A percentile compares a stretch with the other conserved stretches of the same genome.
Conservation (phyloP, 352 stramenopile genomes). For the Phytopythium kandeliae region DNA sequence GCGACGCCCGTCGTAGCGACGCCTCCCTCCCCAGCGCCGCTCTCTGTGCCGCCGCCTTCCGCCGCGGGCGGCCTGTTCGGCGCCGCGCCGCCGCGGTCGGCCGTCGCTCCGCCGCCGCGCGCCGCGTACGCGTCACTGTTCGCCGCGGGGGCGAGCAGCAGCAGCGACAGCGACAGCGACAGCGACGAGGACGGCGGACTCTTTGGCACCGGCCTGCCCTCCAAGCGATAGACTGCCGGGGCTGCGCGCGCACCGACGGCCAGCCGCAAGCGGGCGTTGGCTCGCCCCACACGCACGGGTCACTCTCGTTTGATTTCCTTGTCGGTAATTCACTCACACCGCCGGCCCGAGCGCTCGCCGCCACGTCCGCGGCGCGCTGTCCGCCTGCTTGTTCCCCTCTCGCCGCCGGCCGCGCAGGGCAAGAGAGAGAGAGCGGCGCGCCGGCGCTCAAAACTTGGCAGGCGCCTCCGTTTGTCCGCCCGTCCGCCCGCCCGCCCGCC, state of each 20-base stretch:
- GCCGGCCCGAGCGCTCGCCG: slow-evolving; percentile 1
- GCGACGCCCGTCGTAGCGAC: slow-evolving; percentile 19
- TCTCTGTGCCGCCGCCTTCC: slow-evolving; percentile 10
- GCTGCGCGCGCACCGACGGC: too few species aligned
- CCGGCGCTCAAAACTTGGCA: slow-evolving; percentile 5
- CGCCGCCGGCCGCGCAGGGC: neutral
- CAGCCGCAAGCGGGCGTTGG: too few species aligned
- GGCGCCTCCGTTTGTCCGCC: neutral
- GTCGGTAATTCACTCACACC: too few species aligned
- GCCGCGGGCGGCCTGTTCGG: slow-evolving; percentile 9
- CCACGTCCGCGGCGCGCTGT: too few species aligned
- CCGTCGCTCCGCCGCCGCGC: slow-evolving; percentile 10
- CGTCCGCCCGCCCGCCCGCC: too few species aligned
- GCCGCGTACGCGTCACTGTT: slow-evolving; percentile 62
- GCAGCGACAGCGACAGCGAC: slow-evolving; percentile 56
- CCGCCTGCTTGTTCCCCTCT: neutral
- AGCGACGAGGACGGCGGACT: slow-evolving; percentile 74
- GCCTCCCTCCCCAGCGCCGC: slow-evolving; percentile 14
- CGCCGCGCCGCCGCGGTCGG: slow-evolving; percentile 1
- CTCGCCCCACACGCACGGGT: too few species aligned
- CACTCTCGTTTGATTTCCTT: too few species aligned
- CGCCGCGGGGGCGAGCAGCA: slow-evolving; percentile 27
- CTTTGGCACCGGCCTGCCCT: slow-evolving; percentile 73
- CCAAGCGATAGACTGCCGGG: slow-evolving; percentile 59
- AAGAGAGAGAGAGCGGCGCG: slow-evolving; percentile 2